Percentiles rank a stretch among this genome's conserved stretches.
Conservation (phyloP, 1,284 basidiomycete genomes). For the Rhodotorula sp. region DNA sequence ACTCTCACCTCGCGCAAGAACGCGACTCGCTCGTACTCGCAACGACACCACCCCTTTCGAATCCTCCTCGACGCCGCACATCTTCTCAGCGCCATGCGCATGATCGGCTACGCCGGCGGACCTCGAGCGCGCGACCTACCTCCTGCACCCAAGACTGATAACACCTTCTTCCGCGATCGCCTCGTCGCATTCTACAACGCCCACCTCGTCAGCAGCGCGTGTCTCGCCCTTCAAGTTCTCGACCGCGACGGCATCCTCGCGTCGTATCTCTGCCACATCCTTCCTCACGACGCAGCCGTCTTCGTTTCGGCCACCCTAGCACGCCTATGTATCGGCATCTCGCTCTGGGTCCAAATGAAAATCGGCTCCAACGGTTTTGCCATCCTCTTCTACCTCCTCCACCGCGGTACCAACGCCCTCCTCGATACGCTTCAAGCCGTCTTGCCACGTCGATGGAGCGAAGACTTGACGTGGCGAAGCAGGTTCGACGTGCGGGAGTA, state of each 20-base stretch:
- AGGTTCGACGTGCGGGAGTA: constrained; percentile 28
- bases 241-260: constrained; percentile 22
- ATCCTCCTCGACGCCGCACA: constrained; percentile 23
- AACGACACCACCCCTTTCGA: constrained; percentile 8
- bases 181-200: background rate
- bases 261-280: background rate
- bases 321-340: constrained; percentile 25
- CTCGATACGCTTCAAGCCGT: background rate
- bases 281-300: background rate
- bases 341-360: constrained; percentile 29
- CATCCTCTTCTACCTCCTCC: constrained; percentile 7
- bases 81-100: constrained; percentile 22
- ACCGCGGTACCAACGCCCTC: constrained; percentile 5
- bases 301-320: constrained; percentile 4
- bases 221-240: constrained; percentile 16
- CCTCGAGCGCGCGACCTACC: constrained; percentile 1
- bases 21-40: background rate
- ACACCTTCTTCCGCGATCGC: constrained; percentile 1
- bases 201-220: constrained; percentile 10
- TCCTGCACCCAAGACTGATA: background rate
- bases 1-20: background rate
- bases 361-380: constrained; percentile 21
- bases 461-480: constrained; percentile 2
- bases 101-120: constrained; percentile 25
- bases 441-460: background rate